Conservation (phyloP, 2,329 filamentous ascomycete species). For the Neonectria magnoliae region DNA sequence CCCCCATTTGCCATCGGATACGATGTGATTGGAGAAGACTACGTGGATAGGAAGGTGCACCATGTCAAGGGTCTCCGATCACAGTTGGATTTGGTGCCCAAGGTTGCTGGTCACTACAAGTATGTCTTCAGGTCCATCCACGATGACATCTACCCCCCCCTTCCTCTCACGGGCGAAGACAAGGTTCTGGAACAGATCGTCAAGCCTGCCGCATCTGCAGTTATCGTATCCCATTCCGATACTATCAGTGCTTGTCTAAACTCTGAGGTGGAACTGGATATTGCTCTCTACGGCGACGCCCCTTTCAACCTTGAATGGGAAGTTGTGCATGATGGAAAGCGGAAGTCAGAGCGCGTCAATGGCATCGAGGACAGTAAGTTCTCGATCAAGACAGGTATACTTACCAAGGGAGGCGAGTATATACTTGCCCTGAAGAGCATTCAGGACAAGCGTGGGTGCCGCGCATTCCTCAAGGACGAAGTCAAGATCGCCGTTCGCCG, state of each 20-base stretch:
- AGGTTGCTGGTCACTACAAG: slow-evolving; percentile 82
- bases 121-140: slow-evolving; percentile 86
- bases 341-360: slow-evolving; percentile 73
- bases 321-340: slow-evolving; percentile 87
- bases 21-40: slow-evolving; percentile 72
- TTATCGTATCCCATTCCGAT: slow-evolving; percentile 66
- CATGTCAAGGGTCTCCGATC: slow-evolving; percentile 77
- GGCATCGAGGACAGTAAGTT: slow-evolving; percentile 71
- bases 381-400: slow-evolving; percentile 77
- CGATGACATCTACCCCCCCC: slow-evolving; percentile 81
- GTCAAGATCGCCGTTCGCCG: slow-evolving; percentile 86
- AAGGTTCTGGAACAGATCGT: slow-evolving; percentile 86
- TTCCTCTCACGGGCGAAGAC: slow-evolving; percentile 68
- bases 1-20: slow-evolving; percentile 91
- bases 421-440: slow-evolving; percentile 86
- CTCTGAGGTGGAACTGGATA: slow-evolving; percentile 78
- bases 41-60: slow-evolving; percentile 64
- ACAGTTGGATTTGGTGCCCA: slow-evolving; percentile 85
- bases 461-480: slow-evolving; percentile 85
- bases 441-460: slow-evolving; percentile 87
- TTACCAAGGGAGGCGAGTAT: slow-evolving; percentile 89
- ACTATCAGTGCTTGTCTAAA: slow-evolving; percentile 81
- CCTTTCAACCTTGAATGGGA: slow-evolving; percentile 95
- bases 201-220: slow-evolving; percentile 88
- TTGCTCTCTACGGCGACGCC: slow-evolving; percentile 80